Percentiles rank a stretch among this genome's conserved stretches.
Conservation (phyloP, 805 yeast species). For the Kluyveromyces aestuarii region DNA sequence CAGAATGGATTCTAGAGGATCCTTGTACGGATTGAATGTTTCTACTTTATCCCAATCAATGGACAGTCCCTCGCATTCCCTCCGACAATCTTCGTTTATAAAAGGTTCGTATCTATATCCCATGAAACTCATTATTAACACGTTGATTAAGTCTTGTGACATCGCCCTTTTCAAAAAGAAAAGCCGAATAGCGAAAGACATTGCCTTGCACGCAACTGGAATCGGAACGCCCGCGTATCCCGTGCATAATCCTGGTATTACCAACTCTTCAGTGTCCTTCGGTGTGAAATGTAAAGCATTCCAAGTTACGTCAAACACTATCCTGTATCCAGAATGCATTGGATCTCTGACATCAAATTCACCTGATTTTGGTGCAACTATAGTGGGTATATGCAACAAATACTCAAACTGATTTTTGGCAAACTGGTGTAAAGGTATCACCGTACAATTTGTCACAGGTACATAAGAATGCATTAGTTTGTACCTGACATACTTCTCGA, state of each 20-base stretch:
- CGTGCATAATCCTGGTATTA: conserved; percentile 26
- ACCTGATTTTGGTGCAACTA: conserved; percentile 20
- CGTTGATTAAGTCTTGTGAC: conserved; percentile 15
- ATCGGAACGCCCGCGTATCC: conserved; percentile 28
- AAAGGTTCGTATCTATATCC: conserved; percentile 18
- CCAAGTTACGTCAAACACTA: conserved; percentile 26
- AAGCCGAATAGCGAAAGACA: conserved; percentile 22
- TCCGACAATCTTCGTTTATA: conserved; percentile 9
- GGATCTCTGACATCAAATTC: conserved; percentile 10
- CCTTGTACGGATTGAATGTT: conserved; percentile 12
- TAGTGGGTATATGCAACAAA: conserved; percentile 26
- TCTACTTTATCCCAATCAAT: conserved; percentile 9
- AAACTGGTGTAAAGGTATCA: conserved; percentile 13
- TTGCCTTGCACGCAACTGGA: conserved; percentile 18
- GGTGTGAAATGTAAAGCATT: conserved; percentile 16
- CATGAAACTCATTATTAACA: conserved; percentile 21
- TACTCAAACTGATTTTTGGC: conserved; percentile 11
- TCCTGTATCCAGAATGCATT: conserved; percentile 16
- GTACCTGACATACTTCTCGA: conserved; percentile 23
- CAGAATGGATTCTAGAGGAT: conserved; percentile 12
- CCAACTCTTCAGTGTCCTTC: conserved; percentile 14
- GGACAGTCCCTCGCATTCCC: conserved; percentile 16
- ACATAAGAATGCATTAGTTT: conserved; percentile 16
- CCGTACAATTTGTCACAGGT: conserved; percentile 19
- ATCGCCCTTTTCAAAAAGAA: conserved; percentile 10